Conservation (phyloP, 495 filamentous ascomycete genomes). For the Staphylotrichum longicolle region DNA sequence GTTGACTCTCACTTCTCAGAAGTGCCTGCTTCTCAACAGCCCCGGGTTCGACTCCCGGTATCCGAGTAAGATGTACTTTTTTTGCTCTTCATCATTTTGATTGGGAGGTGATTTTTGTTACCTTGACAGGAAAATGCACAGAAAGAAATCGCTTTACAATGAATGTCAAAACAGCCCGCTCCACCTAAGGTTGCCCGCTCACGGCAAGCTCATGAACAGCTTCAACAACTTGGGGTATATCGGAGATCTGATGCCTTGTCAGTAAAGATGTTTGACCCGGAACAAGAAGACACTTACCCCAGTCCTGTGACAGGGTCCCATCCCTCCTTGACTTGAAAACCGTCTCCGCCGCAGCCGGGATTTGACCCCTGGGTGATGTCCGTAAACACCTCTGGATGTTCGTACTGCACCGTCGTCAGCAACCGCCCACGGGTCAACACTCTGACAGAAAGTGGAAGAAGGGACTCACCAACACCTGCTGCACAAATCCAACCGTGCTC, state of each 20-base stretch:
- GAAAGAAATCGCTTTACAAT: neutral
- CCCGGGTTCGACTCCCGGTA: slow-evolving; percentile 25
- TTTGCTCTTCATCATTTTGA: neutral
- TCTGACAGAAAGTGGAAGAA: no score
- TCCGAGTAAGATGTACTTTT: slow-evolving; percentile 18
- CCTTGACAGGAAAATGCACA: neutral
- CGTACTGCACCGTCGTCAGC: slow-evolving; percentile 41
- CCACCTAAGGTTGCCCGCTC: neutral
- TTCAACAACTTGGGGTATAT: slow-evolving; percentile 25
- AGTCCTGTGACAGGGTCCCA: slow-evolving; percentile 68
- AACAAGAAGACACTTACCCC: slow-evolving; percentile 34
- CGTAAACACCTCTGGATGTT: slow-evolving; percentile 57
- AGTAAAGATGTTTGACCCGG: neutral
- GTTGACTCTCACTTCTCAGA: slow-evolving; percentile 43
- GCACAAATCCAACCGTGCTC: slow-evolving; percentile 49
- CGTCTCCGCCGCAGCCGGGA: slow-evolving; percentile 56
- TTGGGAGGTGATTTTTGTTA: neutral
- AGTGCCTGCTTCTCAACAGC: slow-evolving; percentile 34
- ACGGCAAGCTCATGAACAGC: slow-evolving; percentile 22
- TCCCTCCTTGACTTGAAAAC: slow-evolving; percentile 52
- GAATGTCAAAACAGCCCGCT: no score
- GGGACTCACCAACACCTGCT: slow-evolving; percentile 59
- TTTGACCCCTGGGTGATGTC: slow-evolving; percentile 63
- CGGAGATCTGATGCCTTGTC: slow-evolving; percentile 17
- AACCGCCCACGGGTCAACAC: neutral